Percentiles rank a stretch among this genome's conserved stretches.
These are phyloP conservation scores for Stereum hirsutum DNA, from an alignment of 1,284 basidiomycete species.

Conservation along the genomic window DNA sequence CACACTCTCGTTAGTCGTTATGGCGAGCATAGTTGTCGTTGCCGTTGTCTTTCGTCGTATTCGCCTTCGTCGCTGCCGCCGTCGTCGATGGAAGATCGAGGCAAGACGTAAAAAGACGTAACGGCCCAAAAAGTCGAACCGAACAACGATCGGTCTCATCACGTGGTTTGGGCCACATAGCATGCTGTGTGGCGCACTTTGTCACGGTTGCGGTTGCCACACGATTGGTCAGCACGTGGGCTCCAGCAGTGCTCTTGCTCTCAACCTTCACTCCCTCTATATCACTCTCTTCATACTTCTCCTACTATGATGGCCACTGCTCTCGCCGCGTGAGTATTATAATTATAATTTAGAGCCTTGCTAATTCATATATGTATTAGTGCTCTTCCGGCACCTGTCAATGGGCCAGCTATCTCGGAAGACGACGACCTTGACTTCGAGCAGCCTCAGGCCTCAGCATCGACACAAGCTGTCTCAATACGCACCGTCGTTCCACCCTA, in stretches of 20 bases:
- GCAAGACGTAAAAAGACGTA: no score
- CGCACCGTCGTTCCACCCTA: slow-evolving; percentile 67
- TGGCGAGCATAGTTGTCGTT: slow-evolving; percentile 48
- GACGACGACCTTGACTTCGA: slow-evolving; percentile 47
- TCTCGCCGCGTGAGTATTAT: slow-evolving; percentile 25
- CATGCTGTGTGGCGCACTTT: no score
- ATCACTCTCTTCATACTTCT: not conserved
- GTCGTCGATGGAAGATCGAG: not conserved
- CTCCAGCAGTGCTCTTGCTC: not conserved
- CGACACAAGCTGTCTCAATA: slow-evolving; percentile 36
- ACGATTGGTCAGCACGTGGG: no score
- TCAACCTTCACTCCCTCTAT: not conserved
- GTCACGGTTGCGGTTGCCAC: no score
- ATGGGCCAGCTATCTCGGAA: slow-evolving; percentile 39
- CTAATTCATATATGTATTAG: slow-evolving; percentile 26
- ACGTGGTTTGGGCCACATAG: no score
- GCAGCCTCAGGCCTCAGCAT: slow-evolving; percentile 12
- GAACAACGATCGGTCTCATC: no score
- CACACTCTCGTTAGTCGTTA: slow-evolving; percentile 32
- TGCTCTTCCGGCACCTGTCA: slow-evolving; percentile 54
- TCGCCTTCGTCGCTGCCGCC: not conserved
- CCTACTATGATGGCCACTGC: slow-evolving; percentile 23
- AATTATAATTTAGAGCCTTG: slow-evolving; percentile 1
- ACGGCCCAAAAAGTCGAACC: no score
- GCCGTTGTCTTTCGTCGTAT: not conserved